Conservation (phyloP, 2,329 filamentous ascomycete species). For the Biscogniauxia sp. region DNA sequence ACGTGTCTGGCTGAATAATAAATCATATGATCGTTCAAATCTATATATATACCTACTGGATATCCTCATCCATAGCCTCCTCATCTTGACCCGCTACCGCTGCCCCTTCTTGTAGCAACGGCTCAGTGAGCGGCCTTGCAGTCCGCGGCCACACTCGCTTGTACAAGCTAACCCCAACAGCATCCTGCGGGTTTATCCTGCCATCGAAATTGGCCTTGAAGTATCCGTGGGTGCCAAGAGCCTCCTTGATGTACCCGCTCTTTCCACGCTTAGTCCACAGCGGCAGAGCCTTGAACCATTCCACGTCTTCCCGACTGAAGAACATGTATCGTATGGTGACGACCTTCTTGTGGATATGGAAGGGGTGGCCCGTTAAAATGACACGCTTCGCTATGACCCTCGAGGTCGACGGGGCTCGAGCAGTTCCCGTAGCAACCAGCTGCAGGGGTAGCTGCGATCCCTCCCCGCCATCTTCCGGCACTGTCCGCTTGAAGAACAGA, state of each 20-base stretch:
- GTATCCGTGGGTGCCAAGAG: constrained; percentile 95
- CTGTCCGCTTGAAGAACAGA: constrained; percentile 74
- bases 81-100: constrained; percentile 21
- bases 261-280: constrained; percentile 90
- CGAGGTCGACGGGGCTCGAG: constrained; percentile 70
- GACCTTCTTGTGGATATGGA: constrained; percentile 97
- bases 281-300: constrained; percentile 96
- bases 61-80: constrained; percentile 42
- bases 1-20: neutral
- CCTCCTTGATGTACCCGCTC: constrained; percentile 90
- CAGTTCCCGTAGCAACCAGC: constrained; percentile 83
- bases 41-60: constrained; percentile 17
- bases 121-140: constrained; percentile 49
- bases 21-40: neutral
- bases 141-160: constrained; percentile 80
- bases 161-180: constrained; percentile 85
- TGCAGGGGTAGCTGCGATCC: constrained; percentile 54
- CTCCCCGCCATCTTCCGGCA: constrained; percentile 42
- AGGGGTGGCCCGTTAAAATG: constrained; percentile 91
- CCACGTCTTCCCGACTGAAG: constrained; percentile 92
- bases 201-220: constrained; percentile 99
- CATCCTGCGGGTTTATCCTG: constrained; percentile 92
- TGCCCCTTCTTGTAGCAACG: constrained; percentile 39
- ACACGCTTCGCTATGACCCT: constrained; percentile 92
- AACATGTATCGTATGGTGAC: constrained; percentile 99